These are phyloP conservation scores for Hura crepitans DNA, from an alignment of 441 rosid genomes.

Conservation along the genomic window DNA sequence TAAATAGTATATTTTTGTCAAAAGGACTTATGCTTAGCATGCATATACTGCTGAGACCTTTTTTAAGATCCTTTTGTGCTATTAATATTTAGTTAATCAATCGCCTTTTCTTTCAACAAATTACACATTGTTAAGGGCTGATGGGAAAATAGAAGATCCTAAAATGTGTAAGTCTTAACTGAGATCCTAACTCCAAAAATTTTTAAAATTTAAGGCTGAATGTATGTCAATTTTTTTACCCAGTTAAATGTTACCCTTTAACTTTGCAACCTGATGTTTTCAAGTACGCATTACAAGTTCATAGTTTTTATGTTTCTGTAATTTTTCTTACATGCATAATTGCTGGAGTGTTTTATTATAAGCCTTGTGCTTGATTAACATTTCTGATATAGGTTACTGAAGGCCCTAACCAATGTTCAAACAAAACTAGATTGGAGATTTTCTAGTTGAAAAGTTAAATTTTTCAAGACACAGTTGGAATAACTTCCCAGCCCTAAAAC, in stretches of 20 bases:
- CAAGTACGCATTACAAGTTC: too few relatives aligned
- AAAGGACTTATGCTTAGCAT: not conserved
- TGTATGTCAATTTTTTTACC: too few relatives aligned
- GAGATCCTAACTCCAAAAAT: not conserved
- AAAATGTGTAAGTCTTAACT: not conserved
- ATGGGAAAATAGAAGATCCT: not conserved
- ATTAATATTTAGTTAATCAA: not conserved
- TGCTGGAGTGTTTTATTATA: not conserved
- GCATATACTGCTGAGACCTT: not conserved
- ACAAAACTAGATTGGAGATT: not conserved
- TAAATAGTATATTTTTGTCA: too few relatives aligned
- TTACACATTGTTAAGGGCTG: not conserved
- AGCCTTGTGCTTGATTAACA: not conserved
- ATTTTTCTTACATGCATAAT: not conserved
- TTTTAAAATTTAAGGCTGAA: not conserved
- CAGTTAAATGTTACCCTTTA: too few relatives aligned
- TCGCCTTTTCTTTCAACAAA: not conserved
- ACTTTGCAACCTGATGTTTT: too few relatives aligned
- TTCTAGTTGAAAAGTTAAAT: not conserved
- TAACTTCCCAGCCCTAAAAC: not conserved
- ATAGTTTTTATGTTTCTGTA: not conserved
- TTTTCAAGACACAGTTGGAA: not conserved
- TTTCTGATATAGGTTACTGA: not conserved
- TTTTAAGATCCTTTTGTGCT: not conserved
- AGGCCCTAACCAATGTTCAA: not conserved